Base-by-base conservation (phyloP, 805 yeast species). In the Kodamaea hsintzibuensis region DNA sequence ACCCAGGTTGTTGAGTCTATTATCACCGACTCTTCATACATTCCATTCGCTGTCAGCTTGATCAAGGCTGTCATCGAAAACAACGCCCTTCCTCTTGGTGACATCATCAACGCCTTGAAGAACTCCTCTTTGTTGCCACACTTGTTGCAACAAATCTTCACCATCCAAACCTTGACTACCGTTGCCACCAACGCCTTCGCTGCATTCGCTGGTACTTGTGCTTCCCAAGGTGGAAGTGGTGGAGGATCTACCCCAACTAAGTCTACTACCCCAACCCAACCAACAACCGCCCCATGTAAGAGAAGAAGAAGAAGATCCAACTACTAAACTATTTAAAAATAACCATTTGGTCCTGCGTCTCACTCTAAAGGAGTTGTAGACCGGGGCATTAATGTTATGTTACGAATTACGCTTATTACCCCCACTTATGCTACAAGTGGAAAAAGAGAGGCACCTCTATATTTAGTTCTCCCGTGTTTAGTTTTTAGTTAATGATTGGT, bases 181-280 rank as follows among this genome's bases (percentile, higher is more conserved):
- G 71, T 75, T 39, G 64, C 66, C 18, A 60, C 67, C 47, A 73
- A 71, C 47, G 74, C 77, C 1, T 65, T 74, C 53, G 71, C 74
- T 19, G 79, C 77, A 2, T 67, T 66, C 54, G 67, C 70, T 19
- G 77, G 78, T 40, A 57, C 60, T 45, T 68, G 74, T 61, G 16
- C 48, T 2, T 16, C 39, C 13, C 18, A 30, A 30, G 35, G 39
- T 14, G 52, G n/a, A n/a, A n/a, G 59, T 17, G 47, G 49, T 30
- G 49, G 49, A 14, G 49, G 49, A 14, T 47, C 50, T 16, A 47
- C 42, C 14, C 42, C 44, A 9, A 37, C 50, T 30, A 40, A 25
- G 25, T n/a, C 46, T 39, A 35, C 54, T 27, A 49, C 61, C 42
- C 50, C 57, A 18, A 35, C 66, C 9, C 58, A 55, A 8, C 33